A percentile compares a stretch with the other conserved stretches of the same genome.
Evolutionary conservation across 805 yeast genomes (phyloP).

Genomic region (Candida arabinofermentans): DNA sequence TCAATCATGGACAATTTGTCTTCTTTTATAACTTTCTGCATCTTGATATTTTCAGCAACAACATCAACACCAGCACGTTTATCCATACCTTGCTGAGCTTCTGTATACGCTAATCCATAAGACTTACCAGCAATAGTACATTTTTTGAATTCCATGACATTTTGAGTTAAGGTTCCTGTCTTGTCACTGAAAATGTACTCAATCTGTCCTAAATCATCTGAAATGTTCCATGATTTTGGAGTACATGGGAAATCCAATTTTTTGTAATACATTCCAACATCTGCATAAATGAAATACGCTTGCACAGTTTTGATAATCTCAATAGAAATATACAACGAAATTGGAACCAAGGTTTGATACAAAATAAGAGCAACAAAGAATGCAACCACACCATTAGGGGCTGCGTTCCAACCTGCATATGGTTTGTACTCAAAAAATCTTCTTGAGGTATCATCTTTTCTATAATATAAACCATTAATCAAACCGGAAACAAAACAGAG

Average conservation of each 20-base stretch:
- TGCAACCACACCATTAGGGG: constrained; percentile 61
- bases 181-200: constrained; percentile 81
- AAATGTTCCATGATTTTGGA: constrained; percentile 79
- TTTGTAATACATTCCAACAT: constrained; percentile 64
- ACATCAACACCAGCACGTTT: constrained; percentile 64
- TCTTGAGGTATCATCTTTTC: constrained; percentile 40
- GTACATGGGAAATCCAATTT: constrained; percentile 69
- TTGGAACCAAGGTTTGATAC: constrained; percentile 76
- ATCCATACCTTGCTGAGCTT: constrained; percentile 69
- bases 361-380: constrained; percentile 72
- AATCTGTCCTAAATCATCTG: constrained; percentile 81
- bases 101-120: constrained; percentile 75
- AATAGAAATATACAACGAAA: constrained; percentile 72
- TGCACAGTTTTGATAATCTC: constrained; percentile 77
- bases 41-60: constrained; percentile 40
- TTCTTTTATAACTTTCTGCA: constrained; percentile 36
- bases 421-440: constrained; percentile 59
- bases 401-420: constrained; percentile 49
- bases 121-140: constrained; percentile 64
- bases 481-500: constrained; percentile 68
- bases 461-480: constrained; percentile 62
- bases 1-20: constrained; percentile 48
- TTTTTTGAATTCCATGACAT: constrained; percentile 77
- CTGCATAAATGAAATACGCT: constrained; percentile 71
- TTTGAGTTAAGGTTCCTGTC: constrained; percentile 81